These are phyloP conservation scores for Verticillium tricorpus DNA, from an alignment of 2,329 filamentous ascomycete genomes.

Conservation along the genomic window DNA sequence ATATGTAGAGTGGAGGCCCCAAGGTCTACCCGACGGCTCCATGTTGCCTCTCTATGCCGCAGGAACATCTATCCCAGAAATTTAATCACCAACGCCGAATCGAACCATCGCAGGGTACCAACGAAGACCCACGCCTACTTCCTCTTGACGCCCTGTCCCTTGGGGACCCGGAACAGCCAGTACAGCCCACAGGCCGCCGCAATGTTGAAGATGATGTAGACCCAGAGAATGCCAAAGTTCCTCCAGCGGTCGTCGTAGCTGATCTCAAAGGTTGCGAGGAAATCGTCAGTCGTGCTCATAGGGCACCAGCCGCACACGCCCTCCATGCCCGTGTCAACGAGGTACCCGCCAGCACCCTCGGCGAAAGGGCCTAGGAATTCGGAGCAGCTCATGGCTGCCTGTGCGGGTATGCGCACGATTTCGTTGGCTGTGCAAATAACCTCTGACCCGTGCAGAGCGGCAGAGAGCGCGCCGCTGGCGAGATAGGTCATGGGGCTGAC, in stretches of 20 bases:
- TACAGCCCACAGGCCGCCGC: constrained; percentile 41
- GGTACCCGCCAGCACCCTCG: constrained; percentile 7
- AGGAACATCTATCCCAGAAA: not conserved
- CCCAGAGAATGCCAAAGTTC: constrained; percentile 50
- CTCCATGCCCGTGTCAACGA: constrained; percentile 23
- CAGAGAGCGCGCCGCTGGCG: constrained; percentile 19
- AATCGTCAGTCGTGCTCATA: constrained; percentile 30
- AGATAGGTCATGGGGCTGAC: constrained; percentile 23
- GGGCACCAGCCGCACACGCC: constrained; percentile 40
- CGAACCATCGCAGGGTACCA: no score
- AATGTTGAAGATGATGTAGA: constrained; percentile 47
- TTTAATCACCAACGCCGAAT: not conserved
- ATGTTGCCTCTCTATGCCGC: not conserved
- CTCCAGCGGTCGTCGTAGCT: constrained; percentile 48
- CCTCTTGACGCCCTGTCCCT: constrained; percentile 20
- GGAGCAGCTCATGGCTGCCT: constrained; percentile 9
- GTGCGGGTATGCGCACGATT: constrained; percentile 10
- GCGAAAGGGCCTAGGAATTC: constrained; percentile 11
- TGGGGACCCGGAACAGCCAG: constrained; percentile 33
- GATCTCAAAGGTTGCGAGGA: constrained; percentile 33
- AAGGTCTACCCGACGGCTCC: not conserved
- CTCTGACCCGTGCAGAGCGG: constrained; percentile 15
- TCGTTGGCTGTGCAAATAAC: constrained; percentile 12
- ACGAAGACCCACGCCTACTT: not conserved
- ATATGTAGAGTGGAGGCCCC: no score